A percentile compares a stretch with the other conserved stretches of the same genome.
These are phyloP conservation scores for Puccinia horiana DNA, from an alignment of 1,284 basidiomycete genomes.

Conservation along the genomic window DNA sequence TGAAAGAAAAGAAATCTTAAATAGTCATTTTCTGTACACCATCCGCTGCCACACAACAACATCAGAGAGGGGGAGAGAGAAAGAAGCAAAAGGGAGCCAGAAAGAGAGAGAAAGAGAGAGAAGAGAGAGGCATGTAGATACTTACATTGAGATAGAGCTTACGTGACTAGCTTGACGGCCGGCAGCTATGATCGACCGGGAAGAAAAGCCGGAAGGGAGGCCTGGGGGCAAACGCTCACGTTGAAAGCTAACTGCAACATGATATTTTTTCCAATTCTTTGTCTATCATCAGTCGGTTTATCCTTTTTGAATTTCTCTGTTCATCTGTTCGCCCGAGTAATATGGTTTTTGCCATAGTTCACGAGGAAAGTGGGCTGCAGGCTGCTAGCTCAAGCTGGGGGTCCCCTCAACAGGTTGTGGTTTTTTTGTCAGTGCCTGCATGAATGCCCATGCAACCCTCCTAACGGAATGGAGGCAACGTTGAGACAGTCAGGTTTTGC, in stretches of 20 bases:
- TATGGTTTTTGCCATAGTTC: not conserved
- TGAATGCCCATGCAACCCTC: not conserved
- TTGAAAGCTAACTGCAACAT: constrained; percentile 24
- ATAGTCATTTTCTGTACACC: constrained; percentile 18
- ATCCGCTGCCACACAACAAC: not conserved
- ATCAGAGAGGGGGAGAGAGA: not conserved
- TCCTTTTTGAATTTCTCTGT: not conserved
- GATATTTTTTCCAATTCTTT: not conserved
- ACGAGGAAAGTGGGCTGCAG: not conserved
- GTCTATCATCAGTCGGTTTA: constrained; percentile 15
- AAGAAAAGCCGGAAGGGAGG: constrained; percentile 32
- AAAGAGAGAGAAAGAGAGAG: constrained; percentile 16
- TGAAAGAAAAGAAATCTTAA: not conserved
- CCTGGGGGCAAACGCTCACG: constrained; percentile 3
- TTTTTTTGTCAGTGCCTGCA: not conserved
- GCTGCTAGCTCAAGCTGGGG: not conserved
- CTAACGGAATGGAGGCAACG: constrained; percentile 16
- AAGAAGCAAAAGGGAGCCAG: constrained; percentile 3
- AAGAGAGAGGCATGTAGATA: constrained; percentile 27
- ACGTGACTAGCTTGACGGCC: constrained; percentile 36
- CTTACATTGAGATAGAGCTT: constrained; percentile 36
- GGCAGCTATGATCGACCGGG: constrained; percentile 33
- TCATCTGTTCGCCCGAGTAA: constrained; percentile 7
- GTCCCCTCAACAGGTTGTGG: not conserved
- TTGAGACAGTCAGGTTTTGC: not conserved